Conservation (phyloP, 2,329 filamentous ascomycete genomes). For the Colletotrichum truncatum region DNA sequence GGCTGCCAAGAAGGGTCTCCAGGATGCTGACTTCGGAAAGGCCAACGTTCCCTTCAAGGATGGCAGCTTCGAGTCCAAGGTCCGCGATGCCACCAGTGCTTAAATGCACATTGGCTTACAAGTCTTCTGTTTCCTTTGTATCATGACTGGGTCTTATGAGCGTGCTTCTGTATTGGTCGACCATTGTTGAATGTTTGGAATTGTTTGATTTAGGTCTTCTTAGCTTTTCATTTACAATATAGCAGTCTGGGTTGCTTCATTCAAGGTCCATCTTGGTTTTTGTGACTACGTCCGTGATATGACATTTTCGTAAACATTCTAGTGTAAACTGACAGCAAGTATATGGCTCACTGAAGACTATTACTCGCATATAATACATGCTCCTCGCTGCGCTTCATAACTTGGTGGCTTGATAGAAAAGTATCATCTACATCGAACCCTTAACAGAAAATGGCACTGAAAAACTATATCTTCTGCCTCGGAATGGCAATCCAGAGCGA, state of each 20-base stretch:
- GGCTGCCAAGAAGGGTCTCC: constrained; percentile 44
- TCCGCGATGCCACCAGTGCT: neutral
- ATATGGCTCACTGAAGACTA: no score
- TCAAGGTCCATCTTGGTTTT: no score
- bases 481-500: constrained; percentile 23
- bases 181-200: neutral
- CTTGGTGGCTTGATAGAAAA: no score
- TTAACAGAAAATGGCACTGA: no score
- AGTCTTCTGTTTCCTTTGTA: constrained; percentile 14
- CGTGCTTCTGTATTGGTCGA: neutral
- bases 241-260: neutral
- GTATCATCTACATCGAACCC: no score
- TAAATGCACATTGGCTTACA: neutral
- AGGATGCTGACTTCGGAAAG: constrained; percentile 48
- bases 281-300: no score
- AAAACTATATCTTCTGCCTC: constrained; percentile 16
- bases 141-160: neutral
- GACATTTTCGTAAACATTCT: no score
- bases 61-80: constrained; percentile 32
- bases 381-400: no score
- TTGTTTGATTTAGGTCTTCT: neutral
- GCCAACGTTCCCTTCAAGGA: constrained; percentile 53
- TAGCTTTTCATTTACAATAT: neutral
- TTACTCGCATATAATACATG: no score
- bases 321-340: no score